Evolutionary conservation across 2,329 filamentous ascomycete genomes (phyloP).

Genomic region (Calonectria multiphialidica): DNA sequence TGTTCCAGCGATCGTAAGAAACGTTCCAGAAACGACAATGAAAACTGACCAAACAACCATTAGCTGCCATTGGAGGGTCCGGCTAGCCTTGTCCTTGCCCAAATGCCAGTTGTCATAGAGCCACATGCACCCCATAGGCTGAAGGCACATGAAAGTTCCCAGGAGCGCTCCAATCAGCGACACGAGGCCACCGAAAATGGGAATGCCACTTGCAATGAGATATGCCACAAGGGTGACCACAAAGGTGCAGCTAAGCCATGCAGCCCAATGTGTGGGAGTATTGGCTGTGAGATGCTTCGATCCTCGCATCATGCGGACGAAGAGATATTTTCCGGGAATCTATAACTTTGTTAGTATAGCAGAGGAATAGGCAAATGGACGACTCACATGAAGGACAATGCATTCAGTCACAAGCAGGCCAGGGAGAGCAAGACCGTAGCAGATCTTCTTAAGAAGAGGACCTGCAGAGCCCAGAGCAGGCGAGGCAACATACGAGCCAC

Average conservation of each 20-base stretch:
- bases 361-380: too few species aligned
- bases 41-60: constrained; percentile 33
- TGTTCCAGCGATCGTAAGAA: constrained; percentile 11
- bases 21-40: constrained; percentile 24
- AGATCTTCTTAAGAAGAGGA: constrained; percentile 54
- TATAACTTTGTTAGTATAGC: constrained; percentile 39
- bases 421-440: constrained; percentile 53
- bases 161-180: constrained; percentile 41
- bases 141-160: constrained; percentile 41
- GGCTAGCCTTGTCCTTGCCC: neutral
- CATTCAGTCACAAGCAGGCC: constrained; percentile 41
- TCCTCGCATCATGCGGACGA: constrained; percentile 13
- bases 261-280: constrained; percentile 6
- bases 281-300: constrained; percentile 19
- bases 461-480: constrained; percentile 62
- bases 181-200: constrained; percentile 30
- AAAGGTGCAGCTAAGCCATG: constrained; percentile 30
- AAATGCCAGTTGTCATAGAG: constrained; percentile 36
- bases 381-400: neutral
- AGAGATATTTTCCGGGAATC: constrained; percentile 11
- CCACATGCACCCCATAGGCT: constrained; percentile 42
- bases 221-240: constrained; percentile 35
- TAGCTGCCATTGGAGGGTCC: constrained; percentile 21
- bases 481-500: constrained; percentile 59
- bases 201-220: constrained; percentile 39